A percentile compares a stretch with the other conserved stretches of the same genome.
These are phyloP conservation scores for Hippophae rhamnoides DNA, from an alignment of 306 rosid species.

Conservation along the genomic window DNA sequence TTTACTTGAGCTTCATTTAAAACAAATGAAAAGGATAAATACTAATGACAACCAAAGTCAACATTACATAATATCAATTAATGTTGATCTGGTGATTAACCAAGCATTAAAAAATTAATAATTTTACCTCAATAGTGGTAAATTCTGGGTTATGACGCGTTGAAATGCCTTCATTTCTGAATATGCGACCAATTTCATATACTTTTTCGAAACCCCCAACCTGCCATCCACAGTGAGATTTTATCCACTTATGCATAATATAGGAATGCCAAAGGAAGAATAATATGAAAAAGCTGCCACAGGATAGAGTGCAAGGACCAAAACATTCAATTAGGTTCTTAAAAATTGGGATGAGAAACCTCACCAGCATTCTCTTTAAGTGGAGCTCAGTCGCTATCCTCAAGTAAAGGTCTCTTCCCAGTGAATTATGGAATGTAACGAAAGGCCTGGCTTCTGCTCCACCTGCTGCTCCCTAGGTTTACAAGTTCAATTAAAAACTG, in stretches of 20 bases:
- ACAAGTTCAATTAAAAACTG: conserved; percentile 32
- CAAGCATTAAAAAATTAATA: conserved; percentile 13
- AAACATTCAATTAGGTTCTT: no score
- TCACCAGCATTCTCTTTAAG: conserved; percentile 96
- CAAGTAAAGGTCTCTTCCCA: conserved; percentile 85
- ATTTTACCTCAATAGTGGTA: conserved; percentile 87
- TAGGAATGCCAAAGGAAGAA: not conserved
- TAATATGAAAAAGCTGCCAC: no score
- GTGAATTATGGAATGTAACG: conserved; percentile 86
- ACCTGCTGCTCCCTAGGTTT: conserved; percentile 88
- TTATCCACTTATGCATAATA: not conserved
- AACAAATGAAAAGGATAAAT: not conserved
- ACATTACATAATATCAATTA: conserved; percentile 3
- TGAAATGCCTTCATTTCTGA: conserved; percentile 96
- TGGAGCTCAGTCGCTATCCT: conserved; percentile 97
- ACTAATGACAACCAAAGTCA: conserved; percentile 9
- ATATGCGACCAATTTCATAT: conserved; percentile 91
- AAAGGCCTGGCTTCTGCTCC: conserved; percentile 99
- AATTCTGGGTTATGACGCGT: conserved; percentile 98
- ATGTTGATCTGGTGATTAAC: conserved; percentile 11
- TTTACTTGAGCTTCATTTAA: conserved; percentile 28
- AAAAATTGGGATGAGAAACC: conserved; percentile 9
- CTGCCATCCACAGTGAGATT: conserved; percentile 34
- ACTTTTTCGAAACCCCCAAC: conserved; percentile 97
- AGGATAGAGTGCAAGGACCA: no score